Conservation (phyloP, 176 grass and related monocot species). For the Phyllostachys edulis region DNA sequence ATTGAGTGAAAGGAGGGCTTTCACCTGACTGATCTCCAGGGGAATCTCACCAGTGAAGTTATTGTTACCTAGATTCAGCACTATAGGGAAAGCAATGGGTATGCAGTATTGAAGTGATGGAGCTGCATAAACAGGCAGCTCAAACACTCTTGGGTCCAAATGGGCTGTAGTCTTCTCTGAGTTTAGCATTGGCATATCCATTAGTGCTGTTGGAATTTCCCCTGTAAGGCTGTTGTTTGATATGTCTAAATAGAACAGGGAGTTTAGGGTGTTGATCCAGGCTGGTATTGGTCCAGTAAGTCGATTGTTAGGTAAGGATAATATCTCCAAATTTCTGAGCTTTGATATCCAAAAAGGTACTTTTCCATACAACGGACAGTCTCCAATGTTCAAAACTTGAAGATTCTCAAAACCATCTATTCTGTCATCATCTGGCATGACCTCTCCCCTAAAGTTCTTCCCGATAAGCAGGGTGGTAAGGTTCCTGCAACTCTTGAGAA, state of each 20-base stretch:
- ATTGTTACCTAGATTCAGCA: neutral
- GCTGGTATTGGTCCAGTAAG: conserved; percentile 28
- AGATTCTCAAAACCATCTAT: conserved; percentile 34
- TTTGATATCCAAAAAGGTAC: conserved; percentile 47
- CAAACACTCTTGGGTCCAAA: neutral
- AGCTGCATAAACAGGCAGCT: neutral
- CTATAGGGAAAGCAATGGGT: neutral
- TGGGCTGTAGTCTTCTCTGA: neutral
- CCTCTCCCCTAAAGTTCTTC: neutral
- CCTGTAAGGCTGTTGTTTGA: conserved; percentile 36
- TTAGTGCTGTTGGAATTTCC: neutral
- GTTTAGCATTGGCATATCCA: neutral
- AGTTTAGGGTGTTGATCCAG: conserved; percentile 9
- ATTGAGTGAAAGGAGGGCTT: neutral
- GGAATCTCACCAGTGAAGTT: neutral
- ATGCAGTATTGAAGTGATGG: conserved; percentile 8
- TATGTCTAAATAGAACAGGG: conserved; percentile 30
- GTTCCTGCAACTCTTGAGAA: neutral
- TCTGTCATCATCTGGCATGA: neutral
- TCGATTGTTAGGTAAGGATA: neutral
- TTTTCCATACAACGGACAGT: neutral
- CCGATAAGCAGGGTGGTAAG: conserved; percentile 31
- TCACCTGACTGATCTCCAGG: neutral
- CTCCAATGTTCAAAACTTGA: rapidly evolving
- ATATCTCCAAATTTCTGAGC: conserved; percentile 15